Evolutionary conservation across 164 flowering plant genomes (phyloP), one percentile per base, ranked within the genome.

Genomic region (grape (Vitis vinifera)): DNA sequence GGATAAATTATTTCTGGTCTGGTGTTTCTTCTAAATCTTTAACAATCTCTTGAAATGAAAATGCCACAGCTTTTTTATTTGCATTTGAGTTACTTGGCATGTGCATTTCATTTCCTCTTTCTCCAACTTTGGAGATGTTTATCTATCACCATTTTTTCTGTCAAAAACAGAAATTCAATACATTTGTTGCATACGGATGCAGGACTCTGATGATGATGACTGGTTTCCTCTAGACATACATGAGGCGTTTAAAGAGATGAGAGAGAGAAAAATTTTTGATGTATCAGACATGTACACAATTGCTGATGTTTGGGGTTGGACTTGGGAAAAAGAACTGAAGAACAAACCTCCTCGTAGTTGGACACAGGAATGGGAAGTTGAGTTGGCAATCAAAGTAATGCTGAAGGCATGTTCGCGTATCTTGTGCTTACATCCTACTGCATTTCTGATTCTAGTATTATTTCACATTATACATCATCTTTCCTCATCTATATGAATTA

Each of bases 361-460:
- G 99, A 88, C 95, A 19, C 99, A 91, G 79, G 98, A 95, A 83
- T 86, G 97, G 95, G 99, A 95, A 81, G 97, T 95, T 71, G 99
- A 92, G 62, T 82, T 95, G 83, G 97, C 98, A 65, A 74, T 91
- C 62, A 83, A 90, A 82, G 58, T 95, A 73, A 86, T 95, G 98
- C 69, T 63, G 53, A 92, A 89, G 93, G 99, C 77, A 86, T 61
- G 83, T 76, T 71, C 62, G 51, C 61, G 5, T 69, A 14, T 67
- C 65, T 47, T 67, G 29, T 52, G 68, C 67, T 51, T 69, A 9
- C 51, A 61, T 60, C 70, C 51, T 68, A 14, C 37, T 51, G 48
- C 11, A 51, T 47, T 15, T 62, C 3, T 12, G 4, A 60, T 30
- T 14, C 47, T 60, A 30, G 47, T 9, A 29, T 14, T 60, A 14